Evolutionary conservation across 345 rosid species (phyloP), one percentile per base, ranked within the genome.

Genomic region (Gossypium bickii): DNA sequence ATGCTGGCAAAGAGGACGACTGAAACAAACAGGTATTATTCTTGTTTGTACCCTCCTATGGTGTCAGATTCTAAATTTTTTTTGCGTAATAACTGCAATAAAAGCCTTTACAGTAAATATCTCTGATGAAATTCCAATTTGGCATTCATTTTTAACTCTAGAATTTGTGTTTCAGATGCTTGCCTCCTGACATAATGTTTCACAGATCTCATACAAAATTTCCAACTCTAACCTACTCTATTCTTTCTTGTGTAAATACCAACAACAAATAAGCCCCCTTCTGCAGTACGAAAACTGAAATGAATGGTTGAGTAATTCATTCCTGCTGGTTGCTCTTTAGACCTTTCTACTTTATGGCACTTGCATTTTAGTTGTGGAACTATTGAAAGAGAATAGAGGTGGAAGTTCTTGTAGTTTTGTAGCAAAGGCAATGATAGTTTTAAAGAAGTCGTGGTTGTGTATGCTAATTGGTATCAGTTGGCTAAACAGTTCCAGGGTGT

Each of bases 1-100:
- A 93, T 93, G 98, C 96, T 95, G 68, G 94, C 94, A 1, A 93
- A 88, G 83, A 90, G 99, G 72, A 86, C 76, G 6, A 75, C 90
- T 73, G 86, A 85, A 72, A 81, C 87, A 3, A 85, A 90, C 56
- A 91, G 99, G 97, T 91, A 78, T 47, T 6, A 55, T 56, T 67
- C n/a, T 66, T 44, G 60, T 66, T 53, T 8, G 44, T 22, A 9
- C 57, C 67, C 7, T 72, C 22, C 45, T 57, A 10, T 47, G 24
- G 15, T 11, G 56, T 72, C n/a, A 41, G 41, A 57, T 72, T 72
- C 56, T 43, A 1, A 22, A 13, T 15, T 20, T 41, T 3, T 41
- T 12, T 44, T 72, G 15, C 16, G 44, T 56, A 12, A 43, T 72
- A 9, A 18, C 20, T 41, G 17, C 12, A 20, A 27, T 45, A 3